phyloP scores from a whole-genome alignment of 495 filamentous ascomycete species.

The Tirmania nivea region DNA sequence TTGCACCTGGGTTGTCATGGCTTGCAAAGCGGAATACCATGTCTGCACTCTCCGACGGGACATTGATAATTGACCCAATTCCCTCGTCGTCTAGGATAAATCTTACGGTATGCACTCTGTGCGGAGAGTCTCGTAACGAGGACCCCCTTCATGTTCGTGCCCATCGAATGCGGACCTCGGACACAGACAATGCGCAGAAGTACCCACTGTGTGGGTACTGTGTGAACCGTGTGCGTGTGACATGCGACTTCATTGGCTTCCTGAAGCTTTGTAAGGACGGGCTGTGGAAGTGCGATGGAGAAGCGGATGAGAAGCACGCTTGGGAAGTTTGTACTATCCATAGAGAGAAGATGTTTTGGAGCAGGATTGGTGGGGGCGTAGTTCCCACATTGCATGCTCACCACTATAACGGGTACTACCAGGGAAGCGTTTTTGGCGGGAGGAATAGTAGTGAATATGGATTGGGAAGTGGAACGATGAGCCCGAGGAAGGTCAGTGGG shows the following conservation, averaged over 20 bases:
- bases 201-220: conserved; percentile 86
- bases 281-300: conserved; percentile 55
- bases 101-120: conserved; percentile 57
- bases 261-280: conserved; percentile 76
- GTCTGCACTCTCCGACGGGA: conserved; percentile 64
- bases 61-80: conserved; percentile 69
- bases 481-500: conserved; percentile 10
- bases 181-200: conserved; percentile 59
- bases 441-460: conserved; percentile 6
- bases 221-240: conserved; percentile 57
- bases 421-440: conserved; percentile 8
- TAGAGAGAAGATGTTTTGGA: conserved; percentile 92
- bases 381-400: conserved; percentile 35
- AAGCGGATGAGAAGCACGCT: conserved; percentile 55
- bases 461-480: conserved; percentile 1
- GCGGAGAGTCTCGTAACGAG: conserved; percentile 51
- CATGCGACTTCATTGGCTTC: conserved; percentile 82
- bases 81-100: conserved; percentile 34
- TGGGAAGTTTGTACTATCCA: conserved; percentile 87
- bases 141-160: conserved; percentile 47
- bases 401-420: conserved; percentile 12
- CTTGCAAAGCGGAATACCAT: conserved; percentile 66
- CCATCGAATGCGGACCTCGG: conserved; percentile 76
- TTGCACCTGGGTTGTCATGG: conserved; percentile 80
- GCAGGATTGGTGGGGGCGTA: conserved; percentile 69